phyloP scores from a whole-genome alignment of 2,329 filamentous ascomycete genomes.

The Paramyrothecium sp. region DNA sequence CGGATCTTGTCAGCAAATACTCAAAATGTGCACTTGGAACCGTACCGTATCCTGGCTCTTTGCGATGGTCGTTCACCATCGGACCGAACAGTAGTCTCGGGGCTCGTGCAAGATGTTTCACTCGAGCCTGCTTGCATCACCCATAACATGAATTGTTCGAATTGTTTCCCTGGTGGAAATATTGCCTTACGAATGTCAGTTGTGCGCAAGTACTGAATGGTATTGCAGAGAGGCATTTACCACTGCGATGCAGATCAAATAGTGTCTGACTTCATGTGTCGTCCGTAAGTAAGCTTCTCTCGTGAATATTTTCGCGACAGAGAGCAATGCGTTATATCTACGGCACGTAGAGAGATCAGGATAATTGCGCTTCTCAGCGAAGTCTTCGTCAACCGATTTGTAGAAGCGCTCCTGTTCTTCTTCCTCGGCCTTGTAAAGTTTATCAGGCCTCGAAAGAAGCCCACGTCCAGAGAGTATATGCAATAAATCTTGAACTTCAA shows the following conservation, averaged over 20 bases:
- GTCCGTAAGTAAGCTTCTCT: not conserved
- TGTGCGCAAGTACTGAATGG: not conserved
- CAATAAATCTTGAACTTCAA: not conserved
- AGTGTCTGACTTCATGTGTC: not conserved
- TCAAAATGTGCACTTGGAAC: not conserved
- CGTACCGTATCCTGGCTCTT: not conserved
- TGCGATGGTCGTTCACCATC: not conserved
- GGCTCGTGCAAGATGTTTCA: not conserved
- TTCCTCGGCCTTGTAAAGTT: not conserved
- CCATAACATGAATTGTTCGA: not conserved
- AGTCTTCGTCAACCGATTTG: not conserved
- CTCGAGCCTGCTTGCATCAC: not conserved
- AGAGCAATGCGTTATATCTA: not conserved
- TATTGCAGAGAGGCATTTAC: not conserved
- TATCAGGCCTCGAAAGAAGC: not conserved
- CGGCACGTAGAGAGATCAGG: not conserved
- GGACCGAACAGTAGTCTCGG: not conserved
- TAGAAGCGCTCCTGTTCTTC: not conserved
- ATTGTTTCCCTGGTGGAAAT: not conserved
- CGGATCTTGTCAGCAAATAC: not conserved
- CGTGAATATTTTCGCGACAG: not conserved
- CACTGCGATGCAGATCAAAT: not conserved
- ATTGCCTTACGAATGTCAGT: not conserved
- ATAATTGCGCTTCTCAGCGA: not conserved
- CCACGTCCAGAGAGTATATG: not conserved